Base-by-base conservation (phyloP, 257 asterid species). In the Scutellaria minor region DNA sequence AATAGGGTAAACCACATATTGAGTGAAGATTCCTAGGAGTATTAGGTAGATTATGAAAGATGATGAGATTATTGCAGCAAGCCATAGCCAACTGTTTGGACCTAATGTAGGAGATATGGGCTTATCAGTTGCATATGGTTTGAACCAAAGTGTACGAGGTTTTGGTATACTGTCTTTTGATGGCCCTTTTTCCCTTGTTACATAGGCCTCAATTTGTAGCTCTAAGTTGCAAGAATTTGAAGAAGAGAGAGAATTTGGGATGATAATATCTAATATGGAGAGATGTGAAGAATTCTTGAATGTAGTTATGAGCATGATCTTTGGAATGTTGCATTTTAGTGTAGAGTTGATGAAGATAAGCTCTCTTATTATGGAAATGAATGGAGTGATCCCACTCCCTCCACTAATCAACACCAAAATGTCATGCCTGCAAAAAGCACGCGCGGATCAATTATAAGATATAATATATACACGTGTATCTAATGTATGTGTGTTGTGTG, bases 361-460 rank as follows among this genome's bases (percentile, higher is more conserved):
- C 70, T 94, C 99, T 74, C 86, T 74, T 59, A 94, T 81, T 64
- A 91, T 91, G 54, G 99, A 94, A 66, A 94, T 85, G 79, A 89
- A 88, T 9, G 99, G 99, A 13, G 99, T 85, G 65, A 94, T 94
- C 9, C 99, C 99, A 83, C 99, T 94, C 50, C 99, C 99, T 81
- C 99, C 99, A 66, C 99, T 89, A 22, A 94, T 79, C 97, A 94
- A 71, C 83, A 94, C 96, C 67, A 94, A 57, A 82, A 55, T 81
- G 72, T 94, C 97, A 82, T 89, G 87, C 85, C 97, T 89, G 88
- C 74, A 84, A 59, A 76, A 35, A 27, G 18, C 3, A 10, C 4
- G 20, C 58, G 8, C 27, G 27, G 2, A 31, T 31, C 5, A 31
- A 31, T 31, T 31, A 31, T 31, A 31, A 1, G 5, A 31, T 4